phyloP scores from a whole-genome alignment of 2,329 filamentous ascomycete genomes.

The Neurospora crassa region DNA sequence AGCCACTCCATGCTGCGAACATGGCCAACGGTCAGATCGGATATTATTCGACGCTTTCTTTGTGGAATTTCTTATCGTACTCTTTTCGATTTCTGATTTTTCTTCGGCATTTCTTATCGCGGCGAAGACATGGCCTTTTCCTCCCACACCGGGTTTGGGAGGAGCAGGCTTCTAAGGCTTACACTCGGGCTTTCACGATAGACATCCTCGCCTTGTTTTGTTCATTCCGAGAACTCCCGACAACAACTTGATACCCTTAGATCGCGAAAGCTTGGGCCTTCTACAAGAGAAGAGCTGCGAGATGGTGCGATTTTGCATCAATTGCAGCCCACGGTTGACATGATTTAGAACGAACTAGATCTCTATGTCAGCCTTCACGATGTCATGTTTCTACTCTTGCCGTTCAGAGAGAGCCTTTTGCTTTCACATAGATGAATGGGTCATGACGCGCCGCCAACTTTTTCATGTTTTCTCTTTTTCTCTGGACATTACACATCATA shows the following conservation, averaged over 20 bases:
- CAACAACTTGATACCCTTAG: conserved; percentile 32
- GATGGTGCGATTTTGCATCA: conserved; percentile 20
- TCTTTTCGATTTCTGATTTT: conserved; percentile 16
- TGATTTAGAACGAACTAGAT: conserved; percentile 22
- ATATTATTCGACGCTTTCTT: conserved; percentile 8
- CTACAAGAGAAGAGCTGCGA: conserved; percentile 19
- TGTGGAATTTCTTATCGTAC: conserved; percentile 10
- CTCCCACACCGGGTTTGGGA: conserved; percentile 23
- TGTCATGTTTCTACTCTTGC: conserved; percentile 31
- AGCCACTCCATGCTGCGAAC: conserved; percentile 4
- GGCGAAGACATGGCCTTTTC: conserved; percentile 28
- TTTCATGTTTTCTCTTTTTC: conserved; percentile 15
- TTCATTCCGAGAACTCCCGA: conserved; percentile 24
- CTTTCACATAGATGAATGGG: conserved; percentile 27
- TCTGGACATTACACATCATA: conserved; percentile 24
- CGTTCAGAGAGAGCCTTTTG: conserved; percentile 27
- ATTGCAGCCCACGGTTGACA: conserved; percentile 22
- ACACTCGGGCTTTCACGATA: conserved; percentile 27
- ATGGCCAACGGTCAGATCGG: conserved; percentile 12
- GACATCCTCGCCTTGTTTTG: conserved; percentile 22
- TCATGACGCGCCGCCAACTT: conserved; percentile 25
- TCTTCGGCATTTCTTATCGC: conserved; percentile 22
- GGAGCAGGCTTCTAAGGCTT: conserved; percentile 25
- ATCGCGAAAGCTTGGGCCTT: conserved; percentile 21
- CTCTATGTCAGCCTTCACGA: conserved; percentile 26